Evolutionary conservation across 352 stramenopile species (phyloP), one percentile per base, ranked within the genome.

Genomic region (Pythium brachiatum): DNA sequence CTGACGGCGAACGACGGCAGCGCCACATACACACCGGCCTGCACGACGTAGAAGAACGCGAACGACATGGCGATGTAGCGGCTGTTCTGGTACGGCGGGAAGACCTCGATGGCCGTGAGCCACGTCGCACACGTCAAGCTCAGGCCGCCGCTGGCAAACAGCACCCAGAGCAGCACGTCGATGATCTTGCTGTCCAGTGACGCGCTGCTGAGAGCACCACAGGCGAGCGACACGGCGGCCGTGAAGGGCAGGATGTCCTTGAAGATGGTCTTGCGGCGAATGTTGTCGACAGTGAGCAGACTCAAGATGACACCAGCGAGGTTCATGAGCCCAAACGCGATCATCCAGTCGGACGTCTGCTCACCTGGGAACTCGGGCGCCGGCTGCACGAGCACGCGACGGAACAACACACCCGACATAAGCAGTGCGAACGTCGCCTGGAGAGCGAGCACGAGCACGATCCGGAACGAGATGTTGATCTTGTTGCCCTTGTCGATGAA

Each of bases 181-280:
- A 79, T 84, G 16, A 92, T 65, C 47, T 62, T 83, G 38, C 73
- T 57, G 39, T 83, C 63, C 26, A 84, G 62, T 0, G 72, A 73
- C 23, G 77, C 73, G n/a, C 72, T 75, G 16, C 78, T 75, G 9
- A 94, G 34, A 8, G 75, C 81, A 11, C 85, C 81, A 52, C 83
- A 91, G 0, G 73, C 79, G 23, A 81, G 57, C 29, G 85, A 82
- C 16, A 95, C 65, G 1, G 69, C 66, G 8, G 75, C 80, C 21
- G 75, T 77, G 56, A 95, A 79, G 16, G 87, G 86, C 39, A 95
- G 53, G 47, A 94, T 83, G 48, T 94, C 87, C 66, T 95, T 95
- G 64, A 92, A 88, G 25, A 95, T 88, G 11, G 87, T 95, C 70
- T 95, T 95, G 62, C 87, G 84, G n/a, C 83, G 84, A 38, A 95